Evolutionary conservation across 129 eudicot genomes (phyloP).

Genomic region (Gnaphalium uliginosum): DNA sequence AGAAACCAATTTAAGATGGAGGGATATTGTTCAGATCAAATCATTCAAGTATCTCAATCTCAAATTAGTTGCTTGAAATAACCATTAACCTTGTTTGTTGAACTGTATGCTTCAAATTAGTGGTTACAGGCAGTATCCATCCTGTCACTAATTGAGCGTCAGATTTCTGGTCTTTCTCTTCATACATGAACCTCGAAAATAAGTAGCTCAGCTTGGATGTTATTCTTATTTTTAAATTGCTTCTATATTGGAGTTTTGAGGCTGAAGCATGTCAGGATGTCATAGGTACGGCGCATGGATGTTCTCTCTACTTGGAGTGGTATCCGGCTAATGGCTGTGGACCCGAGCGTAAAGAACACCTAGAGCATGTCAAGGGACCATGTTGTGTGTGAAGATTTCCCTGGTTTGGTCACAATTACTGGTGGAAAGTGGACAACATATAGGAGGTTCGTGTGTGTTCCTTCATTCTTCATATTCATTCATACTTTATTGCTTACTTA

Average conservation of each 20-base stretch:
- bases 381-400: slow-evolving; percentile 74
- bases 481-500: not conserved
- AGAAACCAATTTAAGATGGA: not conserved
- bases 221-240: not conserved
- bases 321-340: slow-evolving; percentile 80
- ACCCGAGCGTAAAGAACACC: slow-evolving; percentile 77
- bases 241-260: not conserved
- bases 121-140: not conserved
- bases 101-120: too few relatives aligned
- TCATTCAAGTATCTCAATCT: not conserved
- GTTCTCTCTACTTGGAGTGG: slow-evolving; percentile 98
- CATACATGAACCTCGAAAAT: not conserved
- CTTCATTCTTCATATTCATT: not conserved
- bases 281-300: slow-evolving; percentile 76
- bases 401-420: slow-evolving; percentile 89
- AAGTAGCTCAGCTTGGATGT: not conserved
- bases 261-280: not conserved
- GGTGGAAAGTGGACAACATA: slow-evolving; percentile 99
- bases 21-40: not conserved
- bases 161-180: not conserved
- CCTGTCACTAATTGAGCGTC: not conserved
- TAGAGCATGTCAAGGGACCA: slow-evolving; percentile 90
- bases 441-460: slow-evolving; percentile 56
- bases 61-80: not conserved
- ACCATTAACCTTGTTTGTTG: too few relatives aligned